Evolutionary conservation across 108 stramenopile genomes (phyloP).

Genomic region (Craspedostauros australis): DNA sequence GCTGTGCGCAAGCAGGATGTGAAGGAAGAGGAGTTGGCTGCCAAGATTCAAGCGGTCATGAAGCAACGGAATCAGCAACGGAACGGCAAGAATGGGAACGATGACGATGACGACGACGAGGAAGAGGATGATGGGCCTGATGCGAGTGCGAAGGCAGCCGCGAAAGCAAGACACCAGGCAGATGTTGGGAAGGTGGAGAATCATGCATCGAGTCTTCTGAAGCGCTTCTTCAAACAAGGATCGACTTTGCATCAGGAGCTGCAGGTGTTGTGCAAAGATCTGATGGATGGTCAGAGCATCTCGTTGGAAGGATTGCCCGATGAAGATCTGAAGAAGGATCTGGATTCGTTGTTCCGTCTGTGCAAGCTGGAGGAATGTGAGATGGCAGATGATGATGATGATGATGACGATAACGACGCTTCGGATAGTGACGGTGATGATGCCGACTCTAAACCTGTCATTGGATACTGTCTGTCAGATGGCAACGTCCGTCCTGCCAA

Average conservation of each 20-base stretch:
- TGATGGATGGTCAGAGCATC: slow-evolving; percentile 62
- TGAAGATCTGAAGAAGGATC: slow-evolving; percentile 38
- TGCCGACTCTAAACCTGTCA: slow-evolving; percentile 11
- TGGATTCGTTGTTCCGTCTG: slow-evolving; percentile 50
- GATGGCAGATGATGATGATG: slow-evolving; percentile 61
- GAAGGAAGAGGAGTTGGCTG: neutral
- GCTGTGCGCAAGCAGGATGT: slow-evolving; percentile 33
- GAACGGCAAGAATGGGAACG: neutral
- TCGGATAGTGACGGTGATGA: neutral
- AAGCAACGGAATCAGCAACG: slow-evolving; percentile 3
- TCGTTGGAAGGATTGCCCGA: slow-evolving; percentile 70
- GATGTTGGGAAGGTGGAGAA: slow-evolving; percentile 18
- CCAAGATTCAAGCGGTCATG: slow-evolving; percentile 7
- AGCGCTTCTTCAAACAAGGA: too few relatives aligned
- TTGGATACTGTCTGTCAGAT: slow-evolving; percentile 68
- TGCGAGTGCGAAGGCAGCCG: neutral
- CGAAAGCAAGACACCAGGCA: slow-evolving; percentile 12
- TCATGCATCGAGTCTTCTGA: slow-evolving; percentile 17
- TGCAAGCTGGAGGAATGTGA: slow-evolving; percentile 63
- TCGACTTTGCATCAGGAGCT: slow-evolving; percentile 44
- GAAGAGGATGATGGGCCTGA: neutral
- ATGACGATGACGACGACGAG: slow-evolving; percentile 2
- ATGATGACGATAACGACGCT: slow-evolving; percentile 34
- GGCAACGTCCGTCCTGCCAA: slow-evolving; percentile 28
- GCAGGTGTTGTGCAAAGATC: slow-evolving; percentile 44